Base-by-base conservation (phyloP, 2,329 filamentous ascomycete species). In the Nakataea oryzae region DNA sequence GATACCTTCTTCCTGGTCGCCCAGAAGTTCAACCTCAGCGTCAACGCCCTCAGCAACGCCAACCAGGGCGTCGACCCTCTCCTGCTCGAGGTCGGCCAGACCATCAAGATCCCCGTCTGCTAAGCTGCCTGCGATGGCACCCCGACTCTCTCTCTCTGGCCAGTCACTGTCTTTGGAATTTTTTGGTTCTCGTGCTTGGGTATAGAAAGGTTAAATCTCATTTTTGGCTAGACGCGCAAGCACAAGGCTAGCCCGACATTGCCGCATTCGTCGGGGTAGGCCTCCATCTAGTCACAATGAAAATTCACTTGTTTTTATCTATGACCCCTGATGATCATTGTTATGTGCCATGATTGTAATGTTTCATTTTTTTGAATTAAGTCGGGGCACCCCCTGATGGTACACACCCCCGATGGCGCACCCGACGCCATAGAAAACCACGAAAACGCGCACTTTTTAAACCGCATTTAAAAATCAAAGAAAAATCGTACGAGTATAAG, bases 41-140 rank as follows among this genome's bases (percentile, higher is more conserved):
- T 57, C 21, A 41, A 61, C 3, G 60, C 60, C 17, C 54, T 61
- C 26, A 14, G n/a, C 54, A 54, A 54, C 24, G 54, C 32, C 29
- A 61, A 57, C 54, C 30, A 26, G 14, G 60, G 60, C 6, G 54
- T 57, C 17, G 60, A 61, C 54, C 60, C 50, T 1, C 54, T 61
- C 30, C 50, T 47, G 27, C 54, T 61, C 27, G 24, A 57, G 32
- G n/a, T 57, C 26, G 32, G 32, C 24, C 32, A 57, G 54, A 56
- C 34, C 30, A 61, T 61, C 30, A 61, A 57, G 12, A 17, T 61
- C 17, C 60, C 60, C 14, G 30, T 61, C 32, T 61, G 60, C 54
- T 30, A 30, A 50, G 41, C 21, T 17, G 41, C 11, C 24, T 9
- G 41, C 41, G 17, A 11, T n/a, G 24, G 41, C 9, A 50, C 41